Percentiles rank a stretch among this genome's conserved stretches.
These are phyloP conservation scores for Seminavis robusta DNA, from an alignment of 108 stramenopile species.

Conservation along the genomic window DNA sequence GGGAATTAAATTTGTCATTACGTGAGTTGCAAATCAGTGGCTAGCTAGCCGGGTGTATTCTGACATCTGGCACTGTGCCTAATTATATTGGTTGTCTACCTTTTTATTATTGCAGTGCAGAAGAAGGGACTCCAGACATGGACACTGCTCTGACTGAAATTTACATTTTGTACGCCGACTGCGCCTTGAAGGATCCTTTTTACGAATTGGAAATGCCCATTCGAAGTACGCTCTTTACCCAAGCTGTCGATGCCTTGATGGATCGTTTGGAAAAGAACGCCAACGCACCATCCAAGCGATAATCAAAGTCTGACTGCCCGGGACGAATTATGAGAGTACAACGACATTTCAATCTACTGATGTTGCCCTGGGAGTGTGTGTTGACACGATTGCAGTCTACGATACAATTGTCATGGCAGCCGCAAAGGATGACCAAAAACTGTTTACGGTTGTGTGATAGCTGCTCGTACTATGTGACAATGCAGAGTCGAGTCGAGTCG, in stretches of 20 bases:
- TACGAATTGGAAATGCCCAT: conserved; percentile 92
- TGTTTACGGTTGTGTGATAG: too few species aligned
- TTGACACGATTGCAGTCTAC: too few species aligned
- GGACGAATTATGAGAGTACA: too few species aligned
- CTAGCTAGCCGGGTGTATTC: not conserved
- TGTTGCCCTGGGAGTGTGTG: too few species aligned
- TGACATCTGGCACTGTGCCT: too few species aligned
- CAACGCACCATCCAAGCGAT: too few species aligned
- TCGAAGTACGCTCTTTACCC: conserved; percentile 75
- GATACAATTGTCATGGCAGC: too few species aligned
- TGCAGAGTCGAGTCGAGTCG: too few species aligned
- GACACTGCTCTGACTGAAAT: conserved; percentile 70
- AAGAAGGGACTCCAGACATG: conserved; percentile 50
- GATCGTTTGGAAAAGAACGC: conserved; percentile 20
- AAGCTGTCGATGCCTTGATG: conserved; percentile 72
- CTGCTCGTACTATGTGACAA: too few species aligned
- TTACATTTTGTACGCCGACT: conserved; percentile 81
- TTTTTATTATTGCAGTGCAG: conserved; percentile 37
- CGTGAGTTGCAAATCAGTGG: conserved; percentile 40
- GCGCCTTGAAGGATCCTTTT: conserved; percentile 86
- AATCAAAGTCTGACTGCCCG: too few species aligned
- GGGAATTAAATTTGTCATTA: conserved; percentile 87
- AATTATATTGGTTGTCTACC: not conserved
- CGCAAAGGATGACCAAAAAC: too few species aligned
- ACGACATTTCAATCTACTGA: too few species aligned